Percentiles rank a stretch among this genome's conserved stretches.
Evolutionary conservation across 176 grass and related monocot genomes (phyloP).

Genomic region (Oryza australiensis): DNA sequence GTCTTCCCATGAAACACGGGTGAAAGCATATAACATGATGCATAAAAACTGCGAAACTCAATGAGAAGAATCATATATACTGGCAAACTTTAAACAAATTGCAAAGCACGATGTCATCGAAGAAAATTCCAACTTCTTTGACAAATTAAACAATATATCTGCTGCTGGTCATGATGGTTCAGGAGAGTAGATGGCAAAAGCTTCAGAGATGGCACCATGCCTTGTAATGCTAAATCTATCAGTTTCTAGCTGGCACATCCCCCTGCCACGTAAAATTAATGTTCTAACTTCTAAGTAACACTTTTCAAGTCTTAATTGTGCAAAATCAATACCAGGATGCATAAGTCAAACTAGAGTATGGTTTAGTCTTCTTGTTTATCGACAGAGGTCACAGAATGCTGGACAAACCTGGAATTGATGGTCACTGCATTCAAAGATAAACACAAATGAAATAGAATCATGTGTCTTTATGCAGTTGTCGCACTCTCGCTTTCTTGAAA

Average conservation of each 20-base stretch:
- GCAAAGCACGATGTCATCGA: neutral
- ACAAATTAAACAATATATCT: neutral
- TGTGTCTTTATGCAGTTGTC: neutral
- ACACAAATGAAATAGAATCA: neutral
- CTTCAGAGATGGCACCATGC: neutral
- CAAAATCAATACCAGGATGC: neutral
- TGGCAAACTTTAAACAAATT: neutral
- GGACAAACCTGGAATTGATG: neutral
- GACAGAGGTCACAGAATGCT: neutral
- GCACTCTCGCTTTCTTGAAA: neutral
- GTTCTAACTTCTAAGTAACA: neutral
- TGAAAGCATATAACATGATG: neutral
- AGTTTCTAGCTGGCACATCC: neutral
- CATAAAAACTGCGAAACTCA: neutral
- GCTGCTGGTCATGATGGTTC: neutral
- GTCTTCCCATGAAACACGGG: neutral
- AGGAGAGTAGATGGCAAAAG: neutral
- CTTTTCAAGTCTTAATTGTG: neutral
- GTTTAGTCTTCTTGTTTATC: neutral
- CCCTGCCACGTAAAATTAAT: neutral
- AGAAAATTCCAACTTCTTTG: neutral
- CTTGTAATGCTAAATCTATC: neutral
- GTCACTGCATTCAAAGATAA: neutral
- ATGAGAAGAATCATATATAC: neutral
- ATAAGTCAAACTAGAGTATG: neutral